phyloP scores from a whole-genome alignment of 805 yeast genomes.

The Teunomyces panamensis region DNA sequence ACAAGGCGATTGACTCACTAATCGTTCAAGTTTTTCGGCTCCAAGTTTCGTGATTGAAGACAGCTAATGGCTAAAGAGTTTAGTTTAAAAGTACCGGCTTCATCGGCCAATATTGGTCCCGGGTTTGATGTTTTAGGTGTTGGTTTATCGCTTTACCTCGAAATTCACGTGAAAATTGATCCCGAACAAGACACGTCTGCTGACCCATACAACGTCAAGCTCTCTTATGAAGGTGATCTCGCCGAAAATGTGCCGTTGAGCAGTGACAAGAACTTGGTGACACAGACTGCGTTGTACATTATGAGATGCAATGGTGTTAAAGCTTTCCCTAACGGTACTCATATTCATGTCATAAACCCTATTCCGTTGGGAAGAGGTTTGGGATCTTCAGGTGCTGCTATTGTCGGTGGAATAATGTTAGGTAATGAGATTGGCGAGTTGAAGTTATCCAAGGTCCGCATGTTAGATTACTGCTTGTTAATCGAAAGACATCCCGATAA shows the following conservation, averaged over 20 bases:
- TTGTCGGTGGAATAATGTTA: constrained; percentile 90
- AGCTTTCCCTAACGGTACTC: constrained; percentile 81
- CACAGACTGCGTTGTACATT: constrained; percentile 90
- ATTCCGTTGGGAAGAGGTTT: constrained; percentile 96
- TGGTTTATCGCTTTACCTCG: constrained; percentile 74
- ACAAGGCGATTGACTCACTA: neutral
- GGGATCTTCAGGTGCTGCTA: constrained; percentile 98
- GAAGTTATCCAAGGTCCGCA: constrained; percentile 69
- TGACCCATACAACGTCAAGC: constrained; percentile 66
- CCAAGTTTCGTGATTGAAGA: neutral
- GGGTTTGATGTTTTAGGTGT: constrained; percentile 97
- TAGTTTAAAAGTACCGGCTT: constrained; percentile 81
- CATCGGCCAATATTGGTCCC: constrained; percentile 97
- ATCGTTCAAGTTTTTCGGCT: constrained; percentile 3
- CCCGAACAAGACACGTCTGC: constrained; percentile 40
- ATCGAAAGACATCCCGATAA: constrained; percentile 98
- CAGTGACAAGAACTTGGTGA: constrained; percentile 79
- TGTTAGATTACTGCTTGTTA: constrained; percentile 93
- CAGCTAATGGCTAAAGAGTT: constrained; percentile 26
- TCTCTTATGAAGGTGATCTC: constrained; percentile 79
- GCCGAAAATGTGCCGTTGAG: constrained; percentile 73
- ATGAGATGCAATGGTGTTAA: constrained; percentile 77
- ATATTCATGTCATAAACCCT: constrained; percentile 77
- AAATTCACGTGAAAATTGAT: constrained; percentile 67
- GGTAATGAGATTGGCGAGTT: constrained; percentile 83